phyloP scores from a whole-genome alignment of 176 grass and related monocot species.

The Eleusine coracana region DNA sequence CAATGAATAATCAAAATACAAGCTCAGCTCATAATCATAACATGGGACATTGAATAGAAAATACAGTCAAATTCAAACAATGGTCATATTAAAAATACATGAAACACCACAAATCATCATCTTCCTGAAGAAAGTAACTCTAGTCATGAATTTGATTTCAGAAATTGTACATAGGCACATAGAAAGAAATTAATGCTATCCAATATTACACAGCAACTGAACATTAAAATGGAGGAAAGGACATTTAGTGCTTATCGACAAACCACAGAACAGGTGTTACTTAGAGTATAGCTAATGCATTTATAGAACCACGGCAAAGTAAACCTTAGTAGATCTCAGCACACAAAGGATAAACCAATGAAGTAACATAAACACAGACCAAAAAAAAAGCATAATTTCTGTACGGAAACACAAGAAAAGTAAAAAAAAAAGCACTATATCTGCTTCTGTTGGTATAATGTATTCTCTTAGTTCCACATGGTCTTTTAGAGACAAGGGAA shows the following conservation, averaged over 20 bases:
- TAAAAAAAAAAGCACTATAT: too few relatives aligned
- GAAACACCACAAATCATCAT: too few relatives aligned
- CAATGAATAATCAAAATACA: constrained; percentile 25
- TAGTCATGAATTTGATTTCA: background rate
- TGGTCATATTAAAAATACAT: background rate
- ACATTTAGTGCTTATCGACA: background rate
- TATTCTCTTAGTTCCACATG: too few relatives aligned
- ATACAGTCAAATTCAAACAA: constrained; percentile 3
- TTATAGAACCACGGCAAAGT: background rate
- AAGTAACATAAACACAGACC: background rate
- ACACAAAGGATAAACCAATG: background rate
- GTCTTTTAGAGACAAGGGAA: too few relatives aligned
- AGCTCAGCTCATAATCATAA: constrained; percentile 12
- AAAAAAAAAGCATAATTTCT: background rate
- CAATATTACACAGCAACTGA: background rate
- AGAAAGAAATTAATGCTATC: background rate
- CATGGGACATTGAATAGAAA: background rate
- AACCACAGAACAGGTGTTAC: too few relatives aligned
- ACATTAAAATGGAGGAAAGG: background rate
- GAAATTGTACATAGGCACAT: background rate
- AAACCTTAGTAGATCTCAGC: background rate
- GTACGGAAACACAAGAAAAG: too few relatives aligned
- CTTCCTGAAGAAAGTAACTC: too few relatives aligned
- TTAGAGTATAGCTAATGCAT: background rate
- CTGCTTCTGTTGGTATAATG: too few relatives aligned